Evolutionary conservation across 768 basidiomycete genomes (phyloP).

Genomic region (Arthromyces matolae): DNA sequence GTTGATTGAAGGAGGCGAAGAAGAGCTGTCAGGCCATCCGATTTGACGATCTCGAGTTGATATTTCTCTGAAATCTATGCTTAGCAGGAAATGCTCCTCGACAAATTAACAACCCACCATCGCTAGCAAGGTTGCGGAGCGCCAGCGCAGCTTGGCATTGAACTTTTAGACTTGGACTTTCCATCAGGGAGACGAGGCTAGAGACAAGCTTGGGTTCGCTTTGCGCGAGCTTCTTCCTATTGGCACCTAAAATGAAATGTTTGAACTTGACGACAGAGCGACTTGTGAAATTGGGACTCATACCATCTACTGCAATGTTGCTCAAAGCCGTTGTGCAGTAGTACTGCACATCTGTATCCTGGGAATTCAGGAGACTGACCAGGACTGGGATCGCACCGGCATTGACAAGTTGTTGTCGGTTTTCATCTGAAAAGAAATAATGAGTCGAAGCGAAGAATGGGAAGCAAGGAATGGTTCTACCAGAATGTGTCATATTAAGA

Average conservation of each 20-base stretch:
- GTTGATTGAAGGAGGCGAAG: constrained; percentile 94
- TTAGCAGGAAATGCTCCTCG: not conserved
- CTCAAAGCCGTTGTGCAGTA: constrained; percentile 98
- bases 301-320: constrained; percentile 97
- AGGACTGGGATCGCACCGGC: constrained; percentile 98
- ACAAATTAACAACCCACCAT: constrained; percentile 53
- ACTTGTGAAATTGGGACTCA: constrained; percentile 1
- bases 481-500: constrained; percentile 99
- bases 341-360: constrained; percentile 99
- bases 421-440: constrained; percentile 67
- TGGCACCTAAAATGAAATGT: constrained; percentile 50
- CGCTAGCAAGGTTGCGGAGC: constrained; percentile 92
- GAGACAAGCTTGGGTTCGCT: constrained; percentile 93
- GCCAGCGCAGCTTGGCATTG: constrained; percentile 98
- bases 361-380: constrained; percentile 88
- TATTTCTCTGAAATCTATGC: constrained; percentile 74
- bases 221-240: constrained; percentile 91
- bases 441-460: constrained; percentile 1
- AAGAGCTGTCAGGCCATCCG: constrained; percentile 87
- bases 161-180: constrained; percentile 94
- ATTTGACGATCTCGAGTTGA: constrained; percentile 96
- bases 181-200: constrained; percentile 94
- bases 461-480: constrained; percentile 41
- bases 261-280: not conserved
- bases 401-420: constrained; percentile 95